Evolutionary conservation across 163 green algal genomes (phyloP).

Genomic region (Prototheca wickerhamii): DNA sequence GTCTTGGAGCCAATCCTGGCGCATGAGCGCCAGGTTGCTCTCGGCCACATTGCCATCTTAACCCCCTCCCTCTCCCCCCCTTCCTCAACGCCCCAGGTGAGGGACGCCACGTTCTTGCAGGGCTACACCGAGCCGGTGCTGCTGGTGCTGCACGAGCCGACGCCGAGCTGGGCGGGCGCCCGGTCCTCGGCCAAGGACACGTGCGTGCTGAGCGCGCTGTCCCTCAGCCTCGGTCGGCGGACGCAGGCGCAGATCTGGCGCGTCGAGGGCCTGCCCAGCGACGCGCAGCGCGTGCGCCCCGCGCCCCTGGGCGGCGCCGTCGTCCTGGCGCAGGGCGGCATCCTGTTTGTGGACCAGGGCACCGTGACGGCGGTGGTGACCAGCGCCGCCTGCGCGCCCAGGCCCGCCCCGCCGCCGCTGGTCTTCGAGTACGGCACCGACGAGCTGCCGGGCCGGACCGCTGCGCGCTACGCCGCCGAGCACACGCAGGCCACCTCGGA

Average conservation of each 20-base stretch:
- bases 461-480: conserved; percentile 31
- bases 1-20: no score
- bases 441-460: conserved; percentile 27
- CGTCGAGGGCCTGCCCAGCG: conserved; percentile 52
- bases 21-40: no score
- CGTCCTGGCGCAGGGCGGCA: conserved; percentile 61
- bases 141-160: conserved; percentile 75
- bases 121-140: conserved; percentile 86
- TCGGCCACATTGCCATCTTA: no score
- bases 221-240: conserved; percentile 64
- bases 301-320: conserved; percentile 73
- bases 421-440: conserved; percentile 26
- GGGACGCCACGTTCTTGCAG: conserved; percentile 70
- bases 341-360: conserved; percentile 68
- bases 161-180: conserved; percentile 69
- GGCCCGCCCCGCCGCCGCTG: conserved; percentile 38
- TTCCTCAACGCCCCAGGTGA: no score
- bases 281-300: conserved; percentile 57
- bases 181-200: conserved; percentile 56
- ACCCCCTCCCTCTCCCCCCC: no score
- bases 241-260: conserved; percentile 71
- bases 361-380: conserved; percentile 43
- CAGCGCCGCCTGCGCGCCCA: conserved; percentile 33
- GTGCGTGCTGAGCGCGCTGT: conserved; percentile 63
- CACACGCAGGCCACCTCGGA: conserved; percentile 11